Evolutionary conservation across 495 filamentous ascomycete genomes (phyloP).

Genomic region (Aspergillus sclerotiicarbonarius): DNA sequence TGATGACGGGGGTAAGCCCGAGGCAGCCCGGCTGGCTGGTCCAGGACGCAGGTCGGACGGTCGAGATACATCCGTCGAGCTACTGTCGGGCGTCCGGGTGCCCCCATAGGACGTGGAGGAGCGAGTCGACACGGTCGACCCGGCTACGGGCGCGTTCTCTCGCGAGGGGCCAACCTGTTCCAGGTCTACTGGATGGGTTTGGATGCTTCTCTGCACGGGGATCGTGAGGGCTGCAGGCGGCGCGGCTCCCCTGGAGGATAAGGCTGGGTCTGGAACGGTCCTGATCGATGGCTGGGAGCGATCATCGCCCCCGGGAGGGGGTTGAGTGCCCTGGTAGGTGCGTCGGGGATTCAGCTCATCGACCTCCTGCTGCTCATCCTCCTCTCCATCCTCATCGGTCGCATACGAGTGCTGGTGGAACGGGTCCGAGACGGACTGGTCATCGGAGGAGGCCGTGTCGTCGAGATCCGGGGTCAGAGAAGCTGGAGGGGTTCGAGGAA

Average conservation of each 20-base stretch:
- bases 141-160: constrained; percentile 2
- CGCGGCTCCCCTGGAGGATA: constrained; percentile 5
- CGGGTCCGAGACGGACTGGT: constrained; percentile 26
- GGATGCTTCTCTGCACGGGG: constrained; percentile 11
- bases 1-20: constrained; percentile 36
- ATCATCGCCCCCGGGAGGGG: neutral
- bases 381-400: constrained; percentile 21
- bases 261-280: neutral
- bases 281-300: neutral
- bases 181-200: constrained; percentile 4
- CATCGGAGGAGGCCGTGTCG: constrained; percentile 30
- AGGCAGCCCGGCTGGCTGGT: constrained; percentile 24
- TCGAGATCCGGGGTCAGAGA: constrained; percentile 24
- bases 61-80: constrained; percentile 47
- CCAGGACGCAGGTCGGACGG: constrained; percentile 44
- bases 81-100: constrained; percentile 36
- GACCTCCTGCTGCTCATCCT: constrained; percentile 1
- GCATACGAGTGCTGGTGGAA: constrained; percentile 30
- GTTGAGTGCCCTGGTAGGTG: neutral
- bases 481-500: constrained; percentile 21
- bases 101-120: constrained; percentile 12
- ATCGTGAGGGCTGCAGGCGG: constrained; percentile 17
- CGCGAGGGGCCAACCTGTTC: neutral
- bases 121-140: constrained; percentile 8
- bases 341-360: neutral